These are phyloP conservation scores for Penicillium subrubescens DNA, from an alignment of 495 filamentous ascomycete genomes.

Conservation along the genomic window DNA sequence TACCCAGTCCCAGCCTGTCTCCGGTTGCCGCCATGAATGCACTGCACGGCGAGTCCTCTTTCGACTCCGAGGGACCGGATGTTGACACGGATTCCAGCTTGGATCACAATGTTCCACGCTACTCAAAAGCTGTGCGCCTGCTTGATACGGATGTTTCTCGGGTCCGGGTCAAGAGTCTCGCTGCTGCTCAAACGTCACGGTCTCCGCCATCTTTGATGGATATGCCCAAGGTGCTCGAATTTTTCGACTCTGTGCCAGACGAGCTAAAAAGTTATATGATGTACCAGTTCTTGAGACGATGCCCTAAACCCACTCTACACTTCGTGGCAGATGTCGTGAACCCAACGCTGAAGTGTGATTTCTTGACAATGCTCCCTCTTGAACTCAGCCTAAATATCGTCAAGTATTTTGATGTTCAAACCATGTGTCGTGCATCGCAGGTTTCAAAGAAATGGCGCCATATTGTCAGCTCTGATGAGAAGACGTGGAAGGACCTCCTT, in stretches of 20 bases:
- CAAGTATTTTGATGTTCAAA: conserved; percentile 81
- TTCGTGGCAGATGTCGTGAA: conserved; percentile 92
- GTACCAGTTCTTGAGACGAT: conserved; percentile 90
- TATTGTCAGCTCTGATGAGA: conserved; percentile 88
- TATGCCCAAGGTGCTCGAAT: conserved; percentile 81
- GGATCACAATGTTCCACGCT: conserved; percentile 37
- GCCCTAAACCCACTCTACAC: conserved; percentile 85
- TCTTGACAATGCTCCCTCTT: conserved; percentile 76
- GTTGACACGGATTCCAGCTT: conserved; percentile 50
- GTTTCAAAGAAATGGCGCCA: conserved; percentile 94
- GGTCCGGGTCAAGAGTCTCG: conserved; percentile 6
- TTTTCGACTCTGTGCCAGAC: conserved; percentile 85
- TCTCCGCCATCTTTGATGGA: conserved; percentile 61
- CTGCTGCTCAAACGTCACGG: conserved; percentile 15
- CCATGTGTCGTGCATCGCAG: conserved; percentile 88
- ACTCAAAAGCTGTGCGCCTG: conserved; percentile 25
- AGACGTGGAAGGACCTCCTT: conserved; percentile 91
- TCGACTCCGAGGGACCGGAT: conserved; percentile 48
- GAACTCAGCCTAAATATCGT: conserved; percentile 88
- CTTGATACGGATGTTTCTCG: conserved; percentile 19
- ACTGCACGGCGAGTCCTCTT: conserved; percentile 47
- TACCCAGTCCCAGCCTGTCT: conserved; percentile 93
- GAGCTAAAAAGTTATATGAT: conserved; percentile 92
- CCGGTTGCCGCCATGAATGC: conserved; percentile 82
- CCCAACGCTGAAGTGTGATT: conserved; percentile 95